Conservation (phyloP, 495 filamentous ascomycete genomes). For the Lineolata rhizophorae region DNA sequence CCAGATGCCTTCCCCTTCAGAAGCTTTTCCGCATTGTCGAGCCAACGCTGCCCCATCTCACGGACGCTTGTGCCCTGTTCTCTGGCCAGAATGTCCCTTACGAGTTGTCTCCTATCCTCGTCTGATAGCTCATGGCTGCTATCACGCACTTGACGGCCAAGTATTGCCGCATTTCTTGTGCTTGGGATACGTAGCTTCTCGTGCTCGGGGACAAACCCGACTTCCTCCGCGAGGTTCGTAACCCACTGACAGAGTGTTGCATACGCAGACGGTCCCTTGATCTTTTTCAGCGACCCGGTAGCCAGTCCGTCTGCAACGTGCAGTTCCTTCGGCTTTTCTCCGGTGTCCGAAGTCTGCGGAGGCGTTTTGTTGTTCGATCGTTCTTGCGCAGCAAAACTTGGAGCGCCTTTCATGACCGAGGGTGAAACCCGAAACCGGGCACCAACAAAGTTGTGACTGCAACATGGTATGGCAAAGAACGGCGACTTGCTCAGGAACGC, state of each 20-base stretch:
- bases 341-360: conserved; percentile 7
- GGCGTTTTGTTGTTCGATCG: background rate
- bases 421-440: conserved; percentile 42
- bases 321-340: conserved; percentile 11
- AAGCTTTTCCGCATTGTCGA: too few species aligned
- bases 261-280: conserved; percentile 33
- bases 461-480: conserved; percentile 87
- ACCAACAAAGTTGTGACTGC: conserved; percentile 70
- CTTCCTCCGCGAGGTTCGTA: conserved; percentile 35
- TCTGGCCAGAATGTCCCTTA: too few species aligned
- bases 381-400: background rate
- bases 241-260: conserved; percentile 55
- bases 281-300: background rate
- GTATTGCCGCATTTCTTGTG: conserved; percentile 61
- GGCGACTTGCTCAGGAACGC: conserved; percentile 51
- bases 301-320: background rate
- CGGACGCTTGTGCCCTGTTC: too few species aligned
- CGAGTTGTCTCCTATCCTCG: too few species aligned
- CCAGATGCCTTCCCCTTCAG: too few species aligned
- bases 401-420: background rate
- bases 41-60: too few species aligned
- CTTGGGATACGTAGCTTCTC: conserved; percentile 74
- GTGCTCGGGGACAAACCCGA: conserved; percentile 56
- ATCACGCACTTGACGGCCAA: too few species aligned
- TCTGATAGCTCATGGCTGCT: too few species aligned